Evolutionary conservation across 208 protist species (phyloP).

Genomic region (Wallacemonas collosoma): DNA sequence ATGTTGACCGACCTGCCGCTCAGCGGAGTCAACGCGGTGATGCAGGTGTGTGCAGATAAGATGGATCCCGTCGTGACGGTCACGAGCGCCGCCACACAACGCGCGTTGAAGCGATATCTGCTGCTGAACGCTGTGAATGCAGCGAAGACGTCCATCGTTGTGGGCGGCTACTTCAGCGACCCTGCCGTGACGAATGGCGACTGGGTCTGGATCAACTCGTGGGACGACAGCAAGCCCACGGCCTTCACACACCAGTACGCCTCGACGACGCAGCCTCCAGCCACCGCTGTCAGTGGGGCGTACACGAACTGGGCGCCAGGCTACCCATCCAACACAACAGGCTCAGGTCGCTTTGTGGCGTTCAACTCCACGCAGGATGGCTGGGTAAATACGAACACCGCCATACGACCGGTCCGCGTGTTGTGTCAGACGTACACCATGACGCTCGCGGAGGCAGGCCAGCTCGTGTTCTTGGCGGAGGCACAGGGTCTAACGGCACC

Average conservation of each 20-base stretch:
- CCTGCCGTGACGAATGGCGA: neutral
- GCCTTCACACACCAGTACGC: neutral
- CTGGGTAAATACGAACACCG: neutral
- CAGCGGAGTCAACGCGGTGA: neutral
- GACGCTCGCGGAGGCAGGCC: neutral
- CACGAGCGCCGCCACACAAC: neutral
- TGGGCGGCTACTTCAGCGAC: slow-evolving; percentile 2
- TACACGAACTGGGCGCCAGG: slow-evolving; percentile 12
- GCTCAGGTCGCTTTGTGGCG: slow-evolving; percentile 5
- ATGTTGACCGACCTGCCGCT: neutral
- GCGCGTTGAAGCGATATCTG: slow-evolving; percentile 7
- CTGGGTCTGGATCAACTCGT: slow-evolving; percentile 1
- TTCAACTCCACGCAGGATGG: neutral
- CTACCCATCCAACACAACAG: neutral
- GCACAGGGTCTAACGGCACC: neutral
- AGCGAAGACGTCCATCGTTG: neutral
- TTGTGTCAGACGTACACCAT: slow-evolving; percentile 1
- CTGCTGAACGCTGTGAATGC: neutral
- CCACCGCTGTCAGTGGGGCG: neutral
- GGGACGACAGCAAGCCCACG: neutral
- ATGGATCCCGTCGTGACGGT: slow-evolving; percentile 13
- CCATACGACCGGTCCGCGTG: neutral
- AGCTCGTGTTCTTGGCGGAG: neutral
- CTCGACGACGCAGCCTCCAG: neutral
- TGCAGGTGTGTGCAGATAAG: neutral